Conservation (phyloP, 257 asterid genomes). For the Galeopsis tetrahit region DNA sequence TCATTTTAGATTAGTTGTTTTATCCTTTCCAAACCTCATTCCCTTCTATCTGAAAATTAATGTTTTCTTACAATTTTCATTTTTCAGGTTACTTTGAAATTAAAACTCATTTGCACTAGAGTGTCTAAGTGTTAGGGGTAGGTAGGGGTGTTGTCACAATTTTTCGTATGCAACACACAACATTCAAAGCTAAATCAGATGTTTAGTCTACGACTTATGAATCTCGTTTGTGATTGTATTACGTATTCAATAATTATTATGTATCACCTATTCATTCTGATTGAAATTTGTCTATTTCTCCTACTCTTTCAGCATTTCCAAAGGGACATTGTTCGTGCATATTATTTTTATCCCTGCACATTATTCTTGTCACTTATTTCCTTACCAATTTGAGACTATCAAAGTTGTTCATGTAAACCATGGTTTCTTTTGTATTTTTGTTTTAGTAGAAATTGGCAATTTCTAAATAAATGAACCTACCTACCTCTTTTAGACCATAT, state of each 20-base stretch:
- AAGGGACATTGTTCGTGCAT: conserved; percentile 37
- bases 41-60: conserved; percentile 11
- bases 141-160: not conserved
- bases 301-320: conserved; percentile 86
- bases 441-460: no score
- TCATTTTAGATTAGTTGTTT: conserved; percentile 14
- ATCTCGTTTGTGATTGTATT: conserved; percentile 20
- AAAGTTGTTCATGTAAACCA: no score
- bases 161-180: not conserved
- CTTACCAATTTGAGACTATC: no score
- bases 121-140: not conserved
- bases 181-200: conserved; percentile 12
- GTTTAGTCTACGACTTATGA: conserved; percentile 11
- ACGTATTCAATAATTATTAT: not conserved
- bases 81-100: conserved; percentile 48
- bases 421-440: no score
- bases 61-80: conserved; percentile 54
- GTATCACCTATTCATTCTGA: conserved; percentile 7
- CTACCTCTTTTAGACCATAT: no score
- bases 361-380: no score
- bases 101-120: conserved; percentile 16
- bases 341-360: no score
- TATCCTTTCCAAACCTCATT: conserved; percentile 6
- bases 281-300: conserved; percentile 30
- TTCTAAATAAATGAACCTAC: no score